Conservation (phyloP, 345 rosid species). For the Boechera retrofracta region DNA sequence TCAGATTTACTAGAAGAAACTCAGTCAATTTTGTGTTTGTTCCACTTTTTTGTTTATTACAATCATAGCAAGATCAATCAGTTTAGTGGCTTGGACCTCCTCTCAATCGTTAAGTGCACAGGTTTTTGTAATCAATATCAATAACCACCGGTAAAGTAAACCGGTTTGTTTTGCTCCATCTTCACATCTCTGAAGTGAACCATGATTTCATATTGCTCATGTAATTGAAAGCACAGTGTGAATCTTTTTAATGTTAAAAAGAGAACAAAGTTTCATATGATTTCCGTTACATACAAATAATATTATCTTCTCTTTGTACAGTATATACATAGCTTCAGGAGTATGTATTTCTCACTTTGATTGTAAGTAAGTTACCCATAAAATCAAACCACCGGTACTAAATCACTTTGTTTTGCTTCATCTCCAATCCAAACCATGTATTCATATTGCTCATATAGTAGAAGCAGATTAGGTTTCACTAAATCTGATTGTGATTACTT, state of each 20-base stretch:
- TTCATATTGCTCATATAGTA: neutral
- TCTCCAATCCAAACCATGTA: neutral
- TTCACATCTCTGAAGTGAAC: too few species aligned
- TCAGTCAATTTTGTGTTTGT: neutral
- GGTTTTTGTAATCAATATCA: neutral
- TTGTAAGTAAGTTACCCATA: neutral
- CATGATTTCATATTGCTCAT: too few species aligned
- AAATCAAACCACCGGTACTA: neutral
- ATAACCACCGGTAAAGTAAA: too few species aligned
- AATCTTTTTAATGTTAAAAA: too few species aligned
- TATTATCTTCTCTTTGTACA: too few species aligned
- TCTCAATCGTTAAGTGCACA: neutral
- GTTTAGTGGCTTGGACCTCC: neutral
- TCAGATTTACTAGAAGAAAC: neutral
- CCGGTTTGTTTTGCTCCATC: too few species aligned
- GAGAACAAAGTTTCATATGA: too few species aligned
- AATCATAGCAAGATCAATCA: slow-evolving; percentile 8
- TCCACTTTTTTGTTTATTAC: slow-evolving; percentile 19
- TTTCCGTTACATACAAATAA: too few species aligned
- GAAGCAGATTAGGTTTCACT: neutral
- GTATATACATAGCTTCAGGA: too few species aligned
- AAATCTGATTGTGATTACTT: neutral
- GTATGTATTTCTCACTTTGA: neutral
- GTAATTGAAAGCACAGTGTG: too few species aligned
- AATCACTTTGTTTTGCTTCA: neutral